Conservation (phyloP, 768 basidiomycete species). For the Suillus decipiens region DNA sequence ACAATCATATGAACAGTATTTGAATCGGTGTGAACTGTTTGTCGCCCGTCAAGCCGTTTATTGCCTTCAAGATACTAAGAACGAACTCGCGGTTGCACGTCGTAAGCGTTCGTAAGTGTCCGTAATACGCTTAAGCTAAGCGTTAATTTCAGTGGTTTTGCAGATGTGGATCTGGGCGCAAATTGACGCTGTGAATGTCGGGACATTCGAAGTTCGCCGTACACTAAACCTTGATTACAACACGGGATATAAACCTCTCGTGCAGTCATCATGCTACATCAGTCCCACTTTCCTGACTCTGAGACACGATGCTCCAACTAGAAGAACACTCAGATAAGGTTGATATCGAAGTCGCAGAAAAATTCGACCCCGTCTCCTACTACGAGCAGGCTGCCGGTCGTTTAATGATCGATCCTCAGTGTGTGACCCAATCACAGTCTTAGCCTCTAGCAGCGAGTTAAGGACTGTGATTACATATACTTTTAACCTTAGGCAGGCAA, state of each 20-base stretch:
- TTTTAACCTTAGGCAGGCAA: constrained; percentile 42
- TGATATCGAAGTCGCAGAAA: constrained; percentile 10
- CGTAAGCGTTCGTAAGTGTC: too few relatives aligned
- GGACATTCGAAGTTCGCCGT: too few relatives aligned
- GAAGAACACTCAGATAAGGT: not conserved
- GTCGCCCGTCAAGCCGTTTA: too few relatives aligned
- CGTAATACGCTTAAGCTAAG: too few relatives aligned
- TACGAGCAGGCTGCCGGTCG: constrained; percentile 62
- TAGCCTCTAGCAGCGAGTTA: not conserved
- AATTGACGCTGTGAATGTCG: too few relatives aligned
- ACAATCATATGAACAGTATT: too few relatives aligned
- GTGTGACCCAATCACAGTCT: constrained; percentile 22
- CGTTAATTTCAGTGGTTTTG: too few relatives aligned
- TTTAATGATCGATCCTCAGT: constrained; percentile 64
- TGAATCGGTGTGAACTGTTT: too few relatives aligned
- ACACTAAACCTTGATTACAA: not conserved
- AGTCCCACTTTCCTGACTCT: not conserved
- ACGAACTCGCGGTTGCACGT: too few relatives aligned
- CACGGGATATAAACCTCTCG: not conserved
- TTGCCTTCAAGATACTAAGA: too few relatives aligned
- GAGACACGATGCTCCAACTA: not conserved
- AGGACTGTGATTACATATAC: not conserved
- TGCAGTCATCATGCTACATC: not conserved
- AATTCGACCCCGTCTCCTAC: constrained; percentile 40
- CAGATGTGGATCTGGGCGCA: too few relatives aligned